These are phyloP conservation scores for Angophora floribunda DNA, from an alignment of 345 rosid genomes.

Conservation along the genomic window DNA sequence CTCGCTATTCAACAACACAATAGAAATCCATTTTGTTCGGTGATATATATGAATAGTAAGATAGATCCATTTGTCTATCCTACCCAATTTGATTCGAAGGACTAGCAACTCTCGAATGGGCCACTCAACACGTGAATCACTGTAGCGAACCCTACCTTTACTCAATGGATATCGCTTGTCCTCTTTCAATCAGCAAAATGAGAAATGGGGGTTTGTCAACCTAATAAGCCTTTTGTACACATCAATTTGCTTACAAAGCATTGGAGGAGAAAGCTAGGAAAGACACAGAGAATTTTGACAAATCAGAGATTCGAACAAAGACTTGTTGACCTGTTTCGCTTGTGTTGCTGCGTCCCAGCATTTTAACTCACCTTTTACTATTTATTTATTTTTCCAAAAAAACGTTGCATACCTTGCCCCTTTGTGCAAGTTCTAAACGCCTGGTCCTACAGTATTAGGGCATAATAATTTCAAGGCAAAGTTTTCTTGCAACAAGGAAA, in stretches of 20 bases:
- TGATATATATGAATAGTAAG: too few species aligned
- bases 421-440: neutral
- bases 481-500: neutral
- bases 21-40: too few species aligned
- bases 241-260: neutral
- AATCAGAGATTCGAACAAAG: neutral
- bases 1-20: too few species aligned
- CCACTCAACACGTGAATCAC: neutral
- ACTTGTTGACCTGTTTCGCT: neutral
- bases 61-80: too few species aligned
- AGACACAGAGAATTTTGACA: neutral
- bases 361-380: neutral
- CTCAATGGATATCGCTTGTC: neutral
- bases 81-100: neutral
- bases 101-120: neutral
- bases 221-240: too few species aligned
- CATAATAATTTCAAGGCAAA: neutral
- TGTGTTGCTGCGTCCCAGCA: too few species aligned
- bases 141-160: neutral
- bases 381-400: neutral
- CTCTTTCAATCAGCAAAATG: too few species aligned
- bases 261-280: neutral
- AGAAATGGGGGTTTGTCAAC: neutral
- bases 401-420: neutral
- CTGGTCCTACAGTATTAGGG: neutral